A percentile compares a stretch with the other conserved stretches of the same genome.
Evolutionary conservation across 2,329 filamentous ascomycete genomes (phyloP).

Genomic region (Nemania abortiva): DNA sequence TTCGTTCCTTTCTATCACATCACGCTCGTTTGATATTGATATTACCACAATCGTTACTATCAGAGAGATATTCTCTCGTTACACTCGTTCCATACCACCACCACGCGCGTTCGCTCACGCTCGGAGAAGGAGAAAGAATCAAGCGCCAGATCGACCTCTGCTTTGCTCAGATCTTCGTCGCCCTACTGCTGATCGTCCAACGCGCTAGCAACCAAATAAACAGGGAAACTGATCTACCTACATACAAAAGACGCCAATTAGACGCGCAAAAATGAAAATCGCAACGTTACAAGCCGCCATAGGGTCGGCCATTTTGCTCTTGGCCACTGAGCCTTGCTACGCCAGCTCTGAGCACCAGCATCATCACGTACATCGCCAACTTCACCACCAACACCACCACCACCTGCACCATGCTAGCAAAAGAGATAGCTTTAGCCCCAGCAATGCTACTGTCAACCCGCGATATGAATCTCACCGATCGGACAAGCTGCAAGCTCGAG

Average conservation of each 20-base stretch:
- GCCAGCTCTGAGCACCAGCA: constrained; percentile 54
- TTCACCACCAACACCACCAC: constrained; percentile 54
- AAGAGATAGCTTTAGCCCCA: constrained; percentile 52
- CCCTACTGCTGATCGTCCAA: constrained; percentile 22
- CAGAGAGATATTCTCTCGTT: constrained; percentile 39
- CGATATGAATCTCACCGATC: constrained; percentile 48
- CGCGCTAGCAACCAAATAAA: constrained; percentile 21
- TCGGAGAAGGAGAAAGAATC: background rate
- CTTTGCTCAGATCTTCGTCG: constrained; percentile 11
- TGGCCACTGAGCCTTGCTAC: constrained; percentile 57
- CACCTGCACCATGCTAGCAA: constrained; percentile 46
- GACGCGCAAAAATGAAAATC: constrained; percentile 63
- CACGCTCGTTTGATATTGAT: constrained; percentile 37
- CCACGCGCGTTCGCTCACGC: background rate
- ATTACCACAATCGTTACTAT: constrained; percentile 25
- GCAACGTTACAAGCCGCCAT: constrained; percentile 63
- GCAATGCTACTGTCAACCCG: constrained; percentile 47
- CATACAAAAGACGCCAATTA: constrained; percentile 35
- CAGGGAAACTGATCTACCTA: background rate
- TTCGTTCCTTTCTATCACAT: constrained; percentile 33
- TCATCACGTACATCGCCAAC: constrained; percentile 53
- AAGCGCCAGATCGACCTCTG: constrained; percentile 4
- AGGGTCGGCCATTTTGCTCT: constrained; percentile 62
- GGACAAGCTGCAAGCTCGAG: constrained; percentile 63
- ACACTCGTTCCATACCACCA: constrained; percentile 33